Evolutionary conservation across 1,284 basidiomycete species (phyloP), one percentile per base, ranked within the genome.

Genomic region (Cronartium quercuum): DNA sequence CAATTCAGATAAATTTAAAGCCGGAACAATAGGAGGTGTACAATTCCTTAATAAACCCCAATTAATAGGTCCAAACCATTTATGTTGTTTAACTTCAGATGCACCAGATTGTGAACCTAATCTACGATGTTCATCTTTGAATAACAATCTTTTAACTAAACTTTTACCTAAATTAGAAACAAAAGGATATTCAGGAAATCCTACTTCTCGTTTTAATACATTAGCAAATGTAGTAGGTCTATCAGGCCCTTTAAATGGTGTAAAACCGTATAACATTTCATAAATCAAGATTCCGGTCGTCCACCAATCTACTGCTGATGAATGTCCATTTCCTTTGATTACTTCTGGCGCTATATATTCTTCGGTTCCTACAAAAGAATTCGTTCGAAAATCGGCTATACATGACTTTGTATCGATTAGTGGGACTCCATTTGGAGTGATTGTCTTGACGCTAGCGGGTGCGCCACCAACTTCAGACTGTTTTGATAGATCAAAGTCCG

Each of bases 291-390:
- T 98, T 51, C 96, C 96, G 66, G 97, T 85, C 41, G 95, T 98
- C 96, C 93, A 98, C 95, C 95, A 98, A 83, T 99, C 96, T 68
- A 99, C 96, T 7, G 96, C 94, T 76, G 92, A 93, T 44, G 95
- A 97, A 83, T 99, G 96, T 15, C 96, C 96, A 82, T 92, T 89
- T 61, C 94, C 94, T 80, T 93, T 92, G 82, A 99, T 98, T 76
- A 99, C 96, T 84, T 98, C 95, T 77, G 95, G 95, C 57, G 95
- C 94, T 81, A 98, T 98, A 86, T 98, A 98, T 84, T 98, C 94
- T 86, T 98, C 95, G 42, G 95, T 98, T 47, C 95, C 95, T 77
- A 98, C 95, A 83, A 98, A 98, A 66, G 94, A 98, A 83, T 98
- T 98, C 42, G 96, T 97, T 80, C 96, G 87, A 84, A 98, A 94